phyloP scores from a whole-genome alignment of 2,329 filamentous ascomycete genomes.

The Pseudocercospora vitis region DNA sequence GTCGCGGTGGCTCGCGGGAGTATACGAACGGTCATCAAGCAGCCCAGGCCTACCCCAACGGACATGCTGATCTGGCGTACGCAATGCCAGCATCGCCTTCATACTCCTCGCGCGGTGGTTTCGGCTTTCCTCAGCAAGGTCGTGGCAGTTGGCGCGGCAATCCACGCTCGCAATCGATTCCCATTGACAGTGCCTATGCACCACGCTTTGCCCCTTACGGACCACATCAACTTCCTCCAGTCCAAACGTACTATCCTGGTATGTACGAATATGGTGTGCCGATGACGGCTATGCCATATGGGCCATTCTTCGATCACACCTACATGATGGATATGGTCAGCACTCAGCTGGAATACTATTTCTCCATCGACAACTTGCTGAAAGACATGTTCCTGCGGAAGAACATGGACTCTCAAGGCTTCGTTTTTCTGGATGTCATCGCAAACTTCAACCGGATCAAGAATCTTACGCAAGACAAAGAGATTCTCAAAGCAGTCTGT shows the following conservation, averaged over 20 bases:
- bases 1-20: conserved; percentile 36
- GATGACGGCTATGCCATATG: conserved; percentile 54
- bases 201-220: conserved; percentile 36
- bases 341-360: conserved; percentile 80
- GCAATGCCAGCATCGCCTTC: conserved; percentile 34
- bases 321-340: conserved; percentile 59
- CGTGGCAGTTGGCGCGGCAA: conserved; percentile 51
- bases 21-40: conserved; percentile 35
- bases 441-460: conserved; percentile 84
- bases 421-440: conserved; percentile 77
- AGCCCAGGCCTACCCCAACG: conserved; percentile 21
- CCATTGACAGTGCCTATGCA: conserved; percentile 55
- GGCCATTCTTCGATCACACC: conserved; percentile 59
- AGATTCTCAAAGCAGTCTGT: conserved; percentile 73
- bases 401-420: conserved; percentile 94
- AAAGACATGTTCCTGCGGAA: conserved; percentile 87
- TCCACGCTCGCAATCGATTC: conserved; percentile 63
- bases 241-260: conserved; percentile 53
- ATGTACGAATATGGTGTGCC: conserved; percentile 49
- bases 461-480: conserved; percentile 67
- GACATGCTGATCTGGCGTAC: conserved; percentile 32
- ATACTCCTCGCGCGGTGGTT: conserved; percentile 33
- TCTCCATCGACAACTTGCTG: conserved; percentile 91
- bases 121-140: conserved; percentile 35
- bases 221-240: conserved; percentile 40